Evolutionary conservation across 1,284 basidiomycete species (phyloP), one percentile per base, ranked within the genome.

Genomic region (Ustilago sp.): DNA sequence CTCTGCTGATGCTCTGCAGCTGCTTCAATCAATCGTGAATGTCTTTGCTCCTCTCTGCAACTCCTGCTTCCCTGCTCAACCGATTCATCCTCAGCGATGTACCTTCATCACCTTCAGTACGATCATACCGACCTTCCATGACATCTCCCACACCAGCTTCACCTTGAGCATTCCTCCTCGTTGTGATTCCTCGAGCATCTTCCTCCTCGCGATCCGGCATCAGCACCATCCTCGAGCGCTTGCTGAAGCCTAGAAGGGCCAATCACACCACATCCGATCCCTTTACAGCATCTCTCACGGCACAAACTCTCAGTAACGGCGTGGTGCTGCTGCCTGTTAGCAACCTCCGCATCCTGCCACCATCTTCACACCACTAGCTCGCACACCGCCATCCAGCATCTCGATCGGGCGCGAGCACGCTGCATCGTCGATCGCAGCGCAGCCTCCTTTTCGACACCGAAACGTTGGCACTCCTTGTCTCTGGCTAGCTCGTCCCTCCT

Each of bases 21-120:
- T 53, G 43, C 43, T 38, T 39, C n/a, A 36, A n/a, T 36, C n/a
- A 8, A 35, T 23, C 39, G 54, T 8, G 41, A 43, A 38, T 43
- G 23, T n/a, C 55, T 13, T 39, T 8, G 23, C 41, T 38, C 23
- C 38, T 19, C 19, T 28, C 19, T 12, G n/a, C 36, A 15, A 32
- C 17, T 35, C 17, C 51, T 54, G 28, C 23, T 19, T 43, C 19
- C 41, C 50, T 58, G 38, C 63, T 58, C 43, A 50, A 34, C 52
- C 41, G 31, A 17, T 35, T 17, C 38, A 34, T 39, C 55, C 41
- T 28, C 54, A 52, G 41, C 68, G 6, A 70, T 65, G 62, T 41
- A 60, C 62, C 58, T 53, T 36, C 58, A 58, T 43, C 63, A 39
- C 41, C 28, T 35, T n/a, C 17, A 32, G 9, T 17, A 43, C 35